phyloP scores from a whole-genome alignment of 2,329 filamentous ascomycete species.

The Talaromyces funiculosus region DNA sequence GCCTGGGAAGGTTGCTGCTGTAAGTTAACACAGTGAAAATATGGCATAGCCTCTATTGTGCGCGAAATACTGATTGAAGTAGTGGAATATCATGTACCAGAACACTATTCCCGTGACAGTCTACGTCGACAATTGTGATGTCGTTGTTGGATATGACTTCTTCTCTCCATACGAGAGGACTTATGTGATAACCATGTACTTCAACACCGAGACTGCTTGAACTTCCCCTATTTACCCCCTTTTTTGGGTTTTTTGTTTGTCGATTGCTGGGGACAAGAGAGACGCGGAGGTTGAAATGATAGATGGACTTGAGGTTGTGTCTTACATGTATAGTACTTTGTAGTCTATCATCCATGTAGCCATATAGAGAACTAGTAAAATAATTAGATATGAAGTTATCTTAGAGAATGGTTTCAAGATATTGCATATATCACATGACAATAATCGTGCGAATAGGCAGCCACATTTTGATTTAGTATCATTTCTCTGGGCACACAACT shows the following conservation, averaged over 20 bases:
- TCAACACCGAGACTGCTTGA: neutral
- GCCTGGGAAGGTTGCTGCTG: neutral
- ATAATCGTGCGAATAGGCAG: neutral
- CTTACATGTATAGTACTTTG: neutral
- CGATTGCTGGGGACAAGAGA: neutral
- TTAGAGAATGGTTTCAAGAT: too few relatives aligned
- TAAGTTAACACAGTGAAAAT: neutral
- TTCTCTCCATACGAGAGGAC: slow-evolving; percentile 9
- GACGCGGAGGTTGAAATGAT: neutral
- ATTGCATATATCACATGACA: neutral
- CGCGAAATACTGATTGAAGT: neutral
- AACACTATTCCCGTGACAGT: slow-evolving; percentile 32
- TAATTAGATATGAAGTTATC: too few relatives aligned
- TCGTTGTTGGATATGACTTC: slow-evolving; percentile 36
- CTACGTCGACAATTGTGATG: slow-evolving; percentile 29
- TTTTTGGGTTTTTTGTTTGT: neutral
- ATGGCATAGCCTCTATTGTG: slow-evolving; percentile 6
- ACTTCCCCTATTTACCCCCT: too few relatives aligned
- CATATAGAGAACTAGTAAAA: neutral
- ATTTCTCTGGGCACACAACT: too few relatives aligned
- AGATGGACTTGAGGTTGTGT: neutral
- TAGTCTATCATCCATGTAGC: neutral
- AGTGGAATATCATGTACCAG: slow-evolving; percentile 37
- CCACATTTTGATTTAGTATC: neutral
- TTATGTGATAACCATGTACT: slow-evolving; percentile 7